Conservation (phyloP, 805 yeast genomes). For the Suhomyces tanzawaensis region DNA sequence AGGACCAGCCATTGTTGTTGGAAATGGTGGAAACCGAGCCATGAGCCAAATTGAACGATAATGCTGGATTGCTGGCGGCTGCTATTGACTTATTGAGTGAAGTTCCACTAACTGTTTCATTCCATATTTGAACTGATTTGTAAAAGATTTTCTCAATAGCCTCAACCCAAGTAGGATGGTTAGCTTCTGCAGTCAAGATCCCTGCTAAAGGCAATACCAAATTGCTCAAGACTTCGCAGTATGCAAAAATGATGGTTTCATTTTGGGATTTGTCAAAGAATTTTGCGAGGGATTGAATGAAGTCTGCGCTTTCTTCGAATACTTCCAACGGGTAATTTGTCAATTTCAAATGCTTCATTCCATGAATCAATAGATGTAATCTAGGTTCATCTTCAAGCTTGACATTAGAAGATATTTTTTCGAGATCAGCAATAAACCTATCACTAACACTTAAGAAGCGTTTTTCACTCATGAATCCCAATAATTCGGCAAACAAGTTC, state of each 20-base stretch:
- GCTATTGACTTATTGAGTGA: not conserved
- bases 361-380: constrained; percentile 74
- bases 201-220: constrained; percentile 82
- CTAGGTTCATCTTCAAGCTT: constrained; percentile 48
- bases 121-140: constrained; percentile 47
- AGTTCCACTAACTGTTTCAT: constrained; percentile 26
- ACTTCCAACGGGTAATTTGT: constrained; percentile 83
- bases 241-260: constrained; percentile 66
- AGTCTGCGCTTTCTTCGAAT: constrained; percentile 92
- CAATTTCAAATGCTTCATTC: constrained; percentile 82
- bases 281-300: constrained; percentile 79
- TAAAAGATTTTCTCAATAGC: constrained; percentile 65
- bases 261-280: constrained; percentile 69
- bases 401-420: constrained; percentile 58
- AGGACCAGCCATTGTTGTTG: constrained; percentile 53
- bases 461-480: constrained; percentile 87
- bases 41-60: not conserved
- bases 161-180: constrained; percentile 92
- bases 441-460: constrained; percentile 88
- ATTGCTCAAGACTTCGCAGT: constrained; percentile 78
- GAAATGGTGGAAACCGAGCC: not conserved
- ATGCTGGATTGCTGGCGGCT: not conserved
- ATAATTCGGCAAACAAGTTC: constrained; percentile 82
- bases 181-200: constrained; percentile 85
- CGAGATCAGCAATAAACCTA: constrained; percentile 88